A percentile compares a stretch with the other conserved stretches of the same genome.
These are phyloP conservation scores for Trifolium subterraneum DNA, from an alignment of 306 rosid species.

Conservation along the genomic window DNA sequence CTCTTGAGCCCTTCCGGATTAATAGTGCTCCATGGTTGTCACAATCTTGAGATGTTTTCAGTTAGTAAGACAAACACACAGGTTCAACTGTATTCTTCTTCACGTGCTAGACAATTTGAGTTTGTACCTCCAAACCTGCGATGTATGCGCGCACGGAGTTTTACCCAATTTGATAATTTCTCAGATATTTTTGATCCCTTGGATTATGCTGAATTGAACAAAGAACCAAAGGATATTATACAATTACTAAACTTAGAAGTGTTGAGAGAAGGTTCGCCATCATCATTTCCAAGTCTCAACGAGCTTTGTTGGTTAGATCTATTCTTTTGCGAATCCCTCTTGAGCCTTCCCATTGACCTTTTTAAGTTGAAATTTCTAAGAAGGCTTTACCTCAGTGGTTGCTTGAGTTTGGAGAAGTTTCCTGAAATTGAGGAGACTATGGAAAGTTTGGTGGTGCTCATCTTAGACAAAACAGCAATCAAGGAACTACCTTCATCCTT, in stretches of 20 bases:
- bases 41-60: constrained; percentile 33
- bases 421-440: not conserved
- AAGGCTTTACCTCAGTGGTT: not conserved
- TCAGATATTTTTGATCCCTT: not conserved
- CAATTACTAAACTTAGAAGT: not conserved
- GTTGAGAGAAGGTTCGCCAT: constrained; percentile 6
- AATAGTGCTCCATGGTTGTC: constrained; percentile 17
- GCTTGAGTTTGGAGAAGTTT: not conserved
- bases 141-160: too few relatives aligned
- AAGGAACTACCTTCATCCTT: not conserved
- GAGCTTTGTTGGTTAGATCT: constrained; percentile 1
- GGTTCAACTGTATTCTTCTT: not conserved
- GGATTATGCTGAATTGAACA: not conserved
- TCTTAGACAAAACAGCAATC: not conserved
- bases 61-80: not conserved
- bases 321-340: not conserved
- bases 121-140: too few relatives aligned
- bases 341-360: not conserved
- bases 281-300: not conserved
- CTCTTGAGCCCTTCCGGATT: constrained; percentile 27
- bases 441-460: not conserved
- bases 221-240: constrained; percentile 29
- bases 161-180: too few relatives aligned
- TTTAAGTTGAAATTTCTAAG: not conserved
- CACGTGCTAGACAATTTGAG: too few relatives aligned